These are phyloP conservation scores for Cicer pinnatifidum DNA, from an alignment of 306 rosid species.

Conservation along the genomic window DNA sequence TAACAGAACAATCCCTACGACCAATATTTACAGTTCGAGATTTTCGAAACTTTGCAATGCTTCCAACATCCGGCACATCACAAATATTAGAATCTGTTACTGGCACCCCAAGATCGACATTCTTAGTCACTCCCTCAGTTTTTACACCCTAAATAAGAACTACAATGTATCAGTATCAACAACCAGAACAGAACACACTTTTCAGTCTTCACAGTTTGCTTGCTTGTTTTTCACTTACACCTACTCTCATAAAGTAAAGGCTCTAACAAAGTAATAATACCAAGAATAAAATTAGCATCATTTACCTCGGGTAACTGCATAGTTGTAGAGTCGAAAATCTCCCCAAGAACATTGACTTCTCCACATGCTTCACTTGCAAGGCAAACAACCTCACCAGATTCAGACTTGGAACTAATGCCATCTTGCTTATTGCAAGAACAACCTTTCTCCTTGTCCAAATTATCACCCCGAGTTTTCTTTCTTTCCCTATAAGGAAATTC, in stretches of 20 bases:
- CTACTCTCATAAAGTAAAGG: neutral
- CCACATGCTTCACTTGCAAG: constrained; percentile 50
- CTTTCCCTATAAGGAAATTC: constrained; percentile 43
- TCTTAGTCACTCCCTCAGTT: constrained; percentile 8
- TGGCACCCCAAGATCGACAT: constrained; percentile 46
- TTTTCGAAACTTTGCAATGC: constrained; percentile 40
- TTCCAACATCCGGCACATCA: constrained; percentile 43
- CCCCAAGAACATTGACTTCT: constrained; percentile 47
- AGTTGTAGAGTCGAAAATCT: constrained; percentile 44
- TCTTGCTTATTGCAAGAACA: constrained; percentile 39
- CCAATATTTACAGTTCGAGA: constrained; percentile 51
- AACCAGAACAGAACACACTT: constrained; percentile 40
- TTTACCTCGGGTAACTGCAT: constrained; percentile 60
- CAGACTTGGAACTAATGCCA: constrained; percentile 34
- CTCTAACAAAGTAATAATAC: neutral
- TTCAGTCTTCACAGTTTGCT: constrained; percentile 11
- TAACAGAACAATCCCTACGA: constrained; percentile 46
- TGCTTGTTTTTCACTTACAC: neutral
- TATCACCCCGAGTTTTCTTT: constrained; percentile 36
- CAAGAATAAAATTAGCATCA: constrained; percentile 4
- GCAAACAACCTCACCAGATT: constrained; percentile 32
- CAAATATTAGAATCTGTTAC: constrained; percentile 41
- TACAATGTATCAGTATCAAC: constrained; percentile 28
- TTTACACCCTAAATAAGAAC: constrained; percentile 44
- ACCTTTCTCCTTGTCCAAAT: constrained; percentile 37